Evolutionary conservation across 1,284 basidiomycete genomes (phyloP), one percentile per base, ranked within the genome.

Genomic region (Ustilago esculenta): DNA sequence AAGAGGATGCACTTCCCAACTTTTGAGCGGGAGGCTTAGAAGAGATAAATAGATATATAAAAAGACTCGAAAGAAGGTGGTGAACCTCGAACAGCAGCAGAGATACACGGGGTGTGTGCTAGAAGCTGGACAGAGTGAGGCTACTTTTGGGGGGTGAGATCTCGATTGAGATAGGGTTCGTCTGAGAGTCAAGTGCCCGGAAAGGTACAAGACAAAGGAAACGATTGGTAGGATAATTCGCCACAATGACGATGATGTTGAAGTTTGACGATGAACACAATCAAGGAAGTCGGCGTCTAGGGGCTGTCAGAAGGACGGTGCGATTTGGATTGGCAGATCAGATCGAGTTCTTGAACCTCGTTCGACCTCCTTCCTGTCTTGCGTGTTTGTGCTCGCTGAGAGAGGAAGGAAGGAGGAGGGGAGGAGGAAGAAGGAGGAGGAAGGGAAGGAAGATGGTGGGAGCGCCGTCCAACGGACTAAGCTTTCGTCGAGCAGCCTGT

Each of bases 341-440:
- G 51, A 56, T 54, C 53, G 57, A 57, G 57, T 68, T 61, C 58
- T 69, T 63, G 59, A 49, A 58, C 59, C 66, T 69, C 66, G 66
- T 63, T 63, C 59, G 66, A 69, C 66, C 57, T 70, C 67, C 67
- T 70, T 70, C 61, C 61, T 65, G 59, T 70, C 67, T 70, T 70
- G 67, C 60, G 60, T 64, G 54, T 50, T 43, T 63, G 67, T 64
- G 67, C 61, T 70, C 67, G 67, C 60, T 70, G 44, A 58, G 59
- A 70, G 54, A 70, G 58, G 57, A 67, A 67, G 68, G 60, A 56
- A 63, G 67, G 64, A 66, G 58, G 58, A 67, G 34, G 36, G 34
- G 48, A 33, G 32, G 49, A 51, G 55, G 57, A 59, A 61, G 59
- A 67, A 71, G 55, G 50, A 67, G 53, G 68, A 64, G 50, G 63